Conservation (phyloP, 176 grass and related monocot species). For the Raddia guianensis region DNA sequence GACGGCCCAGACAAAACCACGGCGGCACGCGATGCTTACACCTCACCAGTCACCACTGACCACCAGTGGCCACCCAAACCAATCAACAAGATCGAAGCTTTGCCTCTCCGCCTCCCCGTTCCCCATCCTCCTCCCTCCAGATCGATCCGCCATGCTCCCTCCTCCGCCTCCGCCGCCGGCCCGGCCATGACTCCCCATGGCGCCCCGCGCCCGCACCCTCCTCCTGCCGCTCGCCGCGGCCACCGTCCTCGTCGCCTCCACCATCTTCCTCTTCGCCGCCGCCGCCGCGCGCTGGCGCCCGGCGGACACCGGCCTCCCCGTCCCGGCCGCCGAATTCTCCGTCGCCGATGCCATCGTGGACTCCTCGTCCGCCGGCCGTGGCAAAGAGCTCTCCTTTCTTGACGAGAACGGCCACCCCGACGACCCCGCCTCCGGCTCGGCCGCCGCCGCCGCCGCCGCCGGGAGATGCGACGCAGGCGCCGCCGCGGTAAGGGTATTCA, state of each 20-base stretch:
- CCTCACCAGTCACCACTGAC: too few species aligned
- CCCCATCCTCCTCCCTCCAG: background rate
- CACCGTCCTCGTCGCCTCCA: conserved; percentile 56
- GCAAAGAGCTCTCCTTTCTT: conserved; percentile 40
- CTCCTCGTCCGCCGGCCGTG: background rate
- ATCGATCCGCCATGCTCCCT: conserved; percentile 36
- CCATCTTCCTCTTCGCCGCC: conserved; percentile 64
- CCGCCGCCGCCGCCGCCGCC: background rate
- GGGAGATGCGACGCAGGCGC: conserved; percentile 51
- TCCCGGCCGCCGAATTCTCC: conserved; percentile 3
- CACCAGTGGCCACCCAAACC: too few species aligned
- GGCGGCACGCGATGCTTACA: too few species aligned
- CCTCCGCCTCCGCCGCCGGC: background rate
- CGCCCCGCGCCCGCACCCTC: conserved; percentile 39
- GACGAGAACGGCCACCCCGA: conserved; percentile 51
- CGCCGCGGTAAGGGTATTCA: conserved; percentile 64
- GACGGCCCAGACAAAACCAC: too few species aligned
- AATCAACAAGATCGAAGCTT: background rate
- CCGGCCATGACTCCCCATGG: conserved; percentile 45
- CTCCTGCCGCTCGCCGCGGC: conserved; percentile 50
- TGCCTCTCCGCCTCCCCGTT: background rate
- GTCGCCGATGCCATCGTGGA: background rate
- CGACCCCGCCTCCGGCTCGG: conserved; percentile 29
- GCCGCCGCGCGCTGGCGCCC: conserved; percentile 46
- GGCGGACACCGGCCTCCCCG: conserved; percentile 49